Percentiles rank a stretch among this genome's conserved stretches.
Evolutionary conservation across 2,329 filamentous ascomycete genomes (phyloP).

Genomic region (Trichoderma sp.): DNA sequence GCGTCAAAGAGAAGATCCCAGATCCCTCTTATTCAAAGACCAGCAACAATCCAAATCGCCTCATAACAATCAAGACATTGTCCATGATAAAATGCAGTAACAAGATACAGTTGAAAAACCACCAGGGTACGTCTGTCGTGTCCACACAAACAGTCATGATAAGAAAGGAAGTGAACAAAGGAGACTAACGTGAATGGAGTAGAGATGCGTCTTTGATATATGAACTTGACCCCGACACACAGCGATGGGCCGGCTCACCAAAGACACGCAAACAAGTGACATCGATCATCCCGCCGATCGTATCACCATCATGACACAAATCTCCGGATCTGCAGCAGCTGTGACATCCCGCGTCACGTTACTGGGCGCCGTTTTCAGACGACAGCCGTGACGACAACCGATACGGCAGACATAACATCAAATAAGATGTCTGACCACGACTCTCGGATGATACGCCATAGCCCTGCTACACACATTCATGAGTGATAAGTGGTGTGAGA

Average conservation of each 20-base stretch:
- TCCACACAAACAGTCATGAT: neutral
- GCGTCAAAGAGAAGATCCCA: neutral
- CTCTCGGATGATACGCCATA: neutral
- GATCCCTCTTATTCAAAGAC: neutral
- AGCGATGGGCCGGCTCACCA: neutral
- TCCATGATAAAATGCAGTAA: neutral
- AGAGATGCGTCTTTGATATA: neutral
- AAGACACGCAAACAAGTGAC: neutral
- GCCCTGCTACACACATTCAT: neutral
- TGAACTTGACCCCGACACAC: neutral
- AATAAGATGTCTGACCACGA: neutral
- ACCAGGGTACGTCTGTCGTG: neutral
- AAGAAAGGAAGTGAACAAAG: neutral
- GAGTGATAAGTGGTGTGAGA: neutral
- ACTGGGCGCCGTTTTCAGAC: neutral
- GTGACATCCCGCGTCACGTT: neutral
- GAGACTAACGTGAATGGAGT: neutral
- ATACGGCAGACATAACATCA: neutral
- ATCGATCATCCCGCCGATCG: neutral
- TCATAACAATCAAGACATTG: neutral
- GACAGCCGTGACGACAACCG: neutral
- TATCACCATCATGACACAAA: neutral
- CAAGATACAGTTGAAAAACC: neutral
- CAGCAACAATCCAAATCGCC: neutral
- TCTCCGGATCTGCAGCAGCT: neutral